Conservation (phyloP, 2,329 filamentous ascomycete species). For the Penicillium hordei region DNA sequence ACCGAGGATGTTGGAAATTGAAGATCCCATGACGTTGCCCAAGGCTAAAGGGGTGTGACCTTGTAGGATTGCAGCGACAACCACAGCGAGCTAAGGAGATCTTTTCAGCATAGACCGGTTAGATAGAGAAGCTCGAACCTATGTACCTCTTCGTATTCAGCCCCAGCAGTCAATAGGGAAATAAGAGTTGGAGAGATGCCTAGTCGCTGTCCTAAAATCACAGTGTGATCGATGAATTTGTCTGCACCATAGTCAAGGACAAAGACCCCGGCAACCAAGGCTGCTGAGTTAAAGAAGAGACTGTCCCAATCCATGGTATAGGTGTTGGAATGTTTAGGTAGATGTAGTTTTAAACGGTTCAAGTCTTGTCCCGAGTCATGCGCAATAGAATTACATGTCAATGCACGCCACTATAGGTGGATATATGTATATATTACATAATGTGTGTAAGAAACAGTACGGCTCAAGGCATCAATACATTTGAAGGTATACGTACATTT, state of each 20-base stretch:
- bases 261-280: conserved; percentile 47
- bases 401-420: too few relatives aligned
- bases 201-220: conserved; percentile 47
- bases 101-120: background rate
- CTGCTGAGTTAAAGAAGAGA: conserved; percentile 40
- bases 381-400: too few relatives aligned
- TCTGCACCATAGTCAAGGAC: conserved; percentile 55
- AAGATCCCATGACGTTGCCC: conserved; percentile 57
- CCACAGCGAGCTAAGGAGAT: conserved; percentile 47
- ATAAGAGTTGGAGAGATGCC: conserved; percentile 51
- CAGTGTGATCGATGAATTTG: conserved; percentile 54
- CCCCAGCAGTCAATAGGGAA: conserved; percentile 54
- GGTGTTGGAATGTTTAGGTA: background rate
- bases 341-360: too few relatives aligned
- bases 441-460: too few relatives aligned
- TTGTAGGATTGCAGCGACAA: conserved; percentile 50
- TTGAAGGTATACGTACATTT: too few relatives aligned
- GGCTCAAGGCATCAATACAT: too few relatives aligned
- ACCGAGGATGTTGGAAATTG: conserved; percentile 57
- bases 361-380: too few relatives aligned
- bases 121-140: background rate
- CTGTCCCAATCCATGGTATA: conserved; percentile 19
- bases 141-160: conserved; percentile 57
- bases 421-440: too few relatives aligned
- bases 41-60: conserved; percentile 51